Evolutionary conservation across 2,329 filamentous ascomycete genomes (phyloP), one percentile per base, ranked within the genome.

Genomic region (Colletotrichum sp.): DNA sequence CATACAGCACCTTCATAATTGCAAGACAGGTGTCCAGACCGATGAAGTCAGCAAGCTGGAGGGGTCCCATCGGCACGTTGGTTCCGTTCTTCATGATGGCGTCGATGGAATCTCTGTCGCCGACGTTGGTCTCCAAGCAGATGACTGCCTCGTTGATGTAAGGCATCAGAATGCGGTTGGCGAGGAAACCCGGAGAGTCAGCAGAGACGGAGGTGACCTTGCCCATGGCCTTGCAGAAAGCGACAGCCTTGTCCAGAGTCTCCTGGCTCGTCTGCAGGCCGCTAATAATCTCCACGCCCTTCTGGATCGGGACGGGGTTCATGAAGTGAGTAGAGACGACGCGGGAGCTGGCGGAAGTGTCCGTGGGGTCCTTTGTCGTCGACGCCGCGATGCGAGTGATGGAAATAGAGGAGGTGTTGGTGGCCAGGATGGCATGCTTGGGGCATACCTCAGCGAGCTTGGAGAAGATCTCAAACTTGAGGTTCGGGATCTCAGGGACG

Each of bases 51-150:
- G 97, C 97, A 80, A 99, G 87, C 81, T 96, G 93, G 79, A 99
- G 88, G 12, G 97, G 97, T 0, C 97, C 97, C 97, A 99, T 99
- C 28, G 97, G 97, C 55, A 99, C 97, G 82, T 98, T 98, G 26
- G 97, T 99, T 63, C 97, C 97, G 80, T 98, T 98, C 91, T 98
- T 99, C 97, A 99, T 99, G 81, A 99, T 99, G 78, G 91, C 93
- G 83, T 99, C 97, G 79, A 99, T 99, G 78, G 96, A 94, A 82
- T 99, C 96, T 80, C 94, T 94, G 78, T 92, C 91, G 21, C 97
- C 97, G 1, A 99, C 93, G 5, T 95, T 95, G 0, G 97, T 98
- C 87, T 99, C 97, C 16, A 99, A 89, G 85, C 97, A 99, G 78
- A 98, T 96, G 80, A 99, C 90, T 10, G 98, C 97, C 87, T 99